Evolutionary conservation across 2,329 filamentous ascomycete species (phyloP).

Genomic region (Pseudogymnoascus sp.): DNA sequence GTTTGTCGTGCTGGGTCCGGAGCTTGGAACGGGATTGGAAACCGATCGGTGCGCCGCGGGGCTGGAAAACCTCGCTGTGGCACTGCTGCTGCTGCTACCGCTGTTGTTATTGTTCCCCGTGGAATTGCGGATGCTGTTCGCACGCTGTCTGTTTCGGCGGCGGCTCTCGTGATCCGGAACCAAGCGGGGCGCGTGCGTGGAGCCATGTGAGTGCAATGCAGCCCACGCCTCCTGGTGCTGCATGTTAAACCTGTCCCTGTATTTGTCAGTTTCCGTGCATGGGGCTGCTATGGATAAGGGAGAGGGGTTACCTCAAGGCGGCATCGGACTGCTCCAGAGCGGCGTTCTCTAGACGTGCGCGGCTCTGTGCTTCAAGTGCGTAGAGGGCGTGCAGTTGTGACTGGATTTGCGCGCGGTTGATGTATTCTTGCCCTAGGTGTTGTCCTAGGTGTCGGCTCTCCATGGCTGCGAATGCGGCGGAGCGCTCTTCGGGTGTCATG

Average conservation of each 20-base stretch:
- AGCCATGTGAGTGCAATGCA: too few relatives aligned
- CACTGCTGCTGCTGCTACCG: not conserved
- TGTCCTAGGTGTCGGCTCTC: not conserved
- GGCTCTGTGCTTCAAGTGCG: not conserved
- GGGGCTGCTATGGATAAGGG: too few relatives aligned
- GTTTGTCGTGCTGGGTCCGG: too few relatives aligned
- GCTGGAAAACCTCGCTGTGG: too few relatives aligned
- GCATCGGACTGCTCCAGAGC: not conserved
- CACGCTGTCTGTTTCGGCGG: not conserved
- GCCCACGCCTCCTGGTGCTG: not conserved
- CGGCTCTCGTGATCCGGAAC: not conserved
- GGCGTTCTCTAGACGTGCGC: not conserved
- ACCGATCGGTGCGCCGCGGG: not conserved
- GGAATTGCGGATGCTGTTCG: not conserved
- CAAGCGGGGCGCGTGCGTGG: too few relatives aligned
- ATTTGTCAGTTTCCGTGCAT: not conserved
- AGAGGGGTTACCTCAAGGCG: not conserved
- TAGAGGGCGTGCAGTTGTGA: not conserved
- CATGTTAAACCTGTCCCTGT: not conserved
- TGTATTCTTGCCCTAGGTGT: too few relatives aligned
- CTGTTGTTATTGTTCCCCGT: too few relatives aligned
- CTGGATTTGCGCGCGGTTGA: not conserved
- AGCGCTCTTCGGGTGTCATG: not conserved
- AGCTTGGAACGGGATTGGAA: not conserved
- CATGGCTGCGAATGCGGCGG: not conserved